Base-by-base conservation (phyloP, 2,329 filamentous ascomycete genomes). In the Colletotrichum tabaci region DNA sequence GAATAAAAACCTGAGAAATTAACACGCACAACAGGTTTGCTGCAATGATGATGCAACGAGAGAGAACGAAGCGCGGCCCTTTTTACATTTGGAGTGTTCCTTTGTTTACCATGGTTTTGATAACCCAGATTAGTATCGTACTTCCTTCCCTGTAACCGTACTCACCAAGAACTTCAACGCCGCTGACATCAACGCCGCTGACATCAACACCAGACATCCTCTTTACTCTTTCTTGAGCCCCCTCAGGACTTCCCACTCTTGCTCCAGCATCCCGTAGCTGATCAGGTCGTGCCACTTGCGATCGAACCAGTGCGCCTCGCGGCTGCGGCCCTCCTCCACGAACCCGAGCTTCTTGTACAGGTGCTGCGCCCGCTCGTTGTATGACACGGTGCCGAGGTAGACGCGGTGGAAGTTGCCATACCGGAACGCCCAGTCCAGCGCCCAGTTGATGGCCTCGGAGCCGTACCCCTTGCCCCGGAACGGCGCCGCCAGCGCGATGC, bases 331-430 rank as follows among this genome's bases (percentile, higher is more conserved):
- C 10, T 64, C 52, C 6, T 64, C 66, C 2, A 64, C 35, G 6
- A 68, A 58, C 3, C 60, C 66, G 1, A 68, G 2, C 23, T 26
- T 50, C 26, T 35, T 8, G n/a, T 58, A 64, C 2, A 68, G 7
- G 6, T 40, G 44, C 52, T 64, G 58, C 18, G 66, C 60, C 35
- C 58, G 15, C 23, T 40, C 23, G 2, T 64, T 68, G 9, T 57
- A 64, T 0, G 23, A 56, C 0, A 58, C 8, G 12, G 62, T 57
- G 2, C 62, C 42, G 13, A 57, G 52, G 18, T 15, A 4, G 23
- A 68, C 60, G 21, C 66, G 9, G 26, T 68, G 66, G 23, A 47
- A 68, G 13, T 50, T 23, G 0, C 58, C 50, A 2, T 38, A 56
- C 13, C 30, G n/a, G 6, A 46, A 57, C 2, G 42, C 50, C 60